Base-by-base conservation (phyloP, 164 flowering plant species). In the Vitis riparia region DNA sequence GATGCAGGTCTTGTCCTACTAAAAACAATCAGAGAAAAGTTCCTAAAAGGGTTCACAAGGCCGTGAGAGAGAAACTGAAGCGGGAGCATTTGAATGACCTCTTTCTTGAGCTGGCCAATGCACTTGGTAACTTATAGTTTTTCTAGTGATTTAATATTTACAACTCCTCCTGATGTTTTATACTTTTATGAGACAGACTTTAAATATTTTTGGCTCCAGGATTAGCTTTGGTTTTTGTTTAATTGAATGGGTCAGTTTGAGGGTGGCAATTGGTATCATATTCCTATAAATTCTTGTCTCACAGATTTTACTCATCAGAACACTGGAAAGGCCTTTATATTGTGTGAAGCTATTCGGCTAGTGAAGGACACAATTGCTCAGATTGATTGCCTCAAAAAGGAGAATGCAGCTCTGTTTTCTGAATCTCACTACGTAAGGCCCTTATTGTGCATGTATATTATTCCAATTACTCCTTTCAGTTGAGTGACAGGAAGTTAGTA, bases 41-140 rank as follows among this genome's bases (percentile, higher is more conserved):
- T 71, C 92, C 97, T 12, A 90, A 80, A 79, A 91, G 85, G 70
- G 79, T 84, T 68, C 88, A 88, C 81, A 94, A 94, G 80, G 87
- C 98, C 60, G 97, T 84, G 75, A 86, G 98, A 81, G 98, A 94
- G 84, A 94, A 87, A 72, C 51, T 81, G 77, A 94, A 94, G 78
- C 91, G 97, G 52, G 97, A 92, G 69, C 88, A 88, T 44, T 77
- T 89, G 78, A 91, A 92, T 79, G 95, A 88, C 13, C 88, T 89
- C 50, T 94, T 94, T 57, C 77, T 80, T 56, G 89, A 85, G 44
- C 79, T 94, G 13, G 89, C 81, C 52, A 74, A 76, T 76, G 80
- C 85, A 55, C 88, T 94, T 57, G 98, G 97, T 92, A 88, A 78
- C 3, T 71, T 66, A 19, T 32, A 17, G 48, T 30, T 48, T 12